Conservation (phyloP, 208 protist species). For the Leishmania major region DNA sequence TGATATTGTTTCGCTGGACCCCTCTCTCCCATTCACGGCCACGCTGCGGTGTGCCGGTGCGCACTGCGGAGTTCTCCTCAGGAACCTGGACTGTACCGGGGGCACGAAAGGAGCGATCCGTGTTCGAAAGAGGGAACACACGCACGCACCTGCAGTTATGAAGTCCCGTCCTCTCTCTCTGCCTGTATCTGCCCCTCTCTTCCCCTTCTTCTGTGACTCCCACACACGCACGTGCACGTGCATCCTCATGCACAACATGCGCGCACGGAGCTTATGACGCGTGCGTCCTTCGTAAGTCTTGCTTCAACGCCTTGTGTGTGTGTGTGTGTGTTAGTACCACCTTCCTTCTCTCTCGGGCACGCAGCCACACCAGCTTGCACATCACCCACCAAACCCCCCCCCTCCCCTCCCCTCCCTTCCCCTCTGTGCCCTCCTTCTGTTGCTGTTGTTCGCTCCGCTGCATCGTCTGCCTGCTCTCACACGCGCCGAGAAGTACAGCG, state of each 20-base stretch:
- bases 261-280: too few species aligned
- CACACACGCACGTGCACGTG: too few species aligned
- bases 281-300: too few species aligned
- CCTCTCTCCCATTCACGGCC: not conserved
- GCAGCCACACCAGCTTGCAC: not conserved
- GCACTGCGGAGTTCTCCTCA: too few species aligned
- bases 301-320: not conserved
- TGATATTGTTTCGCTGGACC: too few species aligned
- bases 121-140: not conserved
- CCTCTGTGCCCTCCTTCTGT: not conserved
- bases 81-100: too few species aligned
- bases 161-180: not conserved
- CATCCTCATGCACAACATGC: too few species aligned
- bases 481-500: too few species aligned
- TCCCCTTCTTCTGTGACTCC: too few species aligned
- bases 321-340: not conserved
- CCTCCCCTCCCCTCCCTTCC: not conserved
- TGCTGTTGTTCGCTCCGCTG: not conserved
- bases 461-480: not conserved
- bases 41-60: not conserved
- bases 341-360: not conserved
- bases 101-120: too few species aligned
- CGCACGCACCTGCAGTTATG: not conserved
- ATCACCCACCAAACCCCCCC: not conserved
- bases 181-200: not conserved